Conservation (phyloP, 371 early-diverging fungal species). For the Mucor indicus region DNA sequence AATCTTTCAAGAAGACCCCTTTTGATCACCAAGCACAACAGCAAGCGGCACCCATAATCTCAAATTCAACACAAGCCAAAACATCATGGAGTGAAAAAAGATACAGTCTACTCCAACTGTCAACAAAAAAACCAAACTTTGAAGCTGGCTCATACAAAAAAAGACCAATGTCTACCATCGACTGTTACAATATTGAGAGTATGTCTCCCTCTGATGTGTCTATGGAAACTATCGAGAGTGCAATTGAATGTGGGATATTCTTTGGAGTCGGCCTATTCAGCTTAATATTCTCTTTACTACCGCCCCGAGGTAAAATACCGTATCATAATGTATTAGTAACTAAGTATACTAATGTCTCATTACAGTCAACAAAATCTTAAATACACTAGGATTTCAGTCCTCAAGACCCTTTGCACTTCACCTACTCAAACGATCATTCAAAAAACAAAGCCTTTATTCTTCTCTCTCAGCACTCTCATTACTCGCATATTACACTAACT, state of each 20-base stretch:
- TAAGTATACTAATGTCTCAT: not conserved
- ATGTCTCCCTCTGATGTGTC: not conserved
- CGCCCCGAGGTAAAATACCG: conserved; percentile 34
- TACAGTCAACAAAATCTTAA: conserved; percentile 40
- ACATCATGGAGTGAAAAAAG: conserved; percentile 26
- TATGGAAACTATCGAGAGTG: conserved; percentile 12
- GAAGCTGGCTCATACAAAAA: not conserved
- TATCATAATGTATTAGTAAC: not conserved
- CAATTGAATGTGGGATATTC: conserved; percentile 42
- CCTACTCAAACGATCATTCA: conserved; percentile 35
- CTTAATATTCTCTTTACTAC: conserved; percentile 44
- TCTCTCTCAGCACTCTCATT: conserved; percentile 38
- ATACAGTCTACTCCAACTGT: conserved; percentile 19
- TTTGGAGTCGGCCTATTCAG: conserved; percentile 48
- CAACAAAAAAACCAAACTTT: not conserved
- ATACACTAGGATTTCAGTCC: conserved; percentile 47
- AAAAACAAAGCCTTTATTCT: conserved; percentile 34
- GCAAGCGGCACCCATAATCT: not conserved
- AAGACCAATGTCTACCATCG: conserved; percentile 4
- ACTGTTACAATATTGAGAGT: not conserved
- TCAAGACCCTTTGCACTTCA: conserved; percentile 48
- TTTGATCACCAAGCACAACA: conserved; percentile 3
- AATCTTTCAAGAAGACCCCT: not conserved
- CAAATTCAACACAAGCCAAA: conserved; percentile 6
- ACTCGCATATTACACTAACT: conserved; percentile 43